A percentile compares a stretch with the other conserved stretches of the same genome.
Conservation (phyloP, 2,329 filamentous ascomycete genomes). For the Cadophora sp. region DNA sequence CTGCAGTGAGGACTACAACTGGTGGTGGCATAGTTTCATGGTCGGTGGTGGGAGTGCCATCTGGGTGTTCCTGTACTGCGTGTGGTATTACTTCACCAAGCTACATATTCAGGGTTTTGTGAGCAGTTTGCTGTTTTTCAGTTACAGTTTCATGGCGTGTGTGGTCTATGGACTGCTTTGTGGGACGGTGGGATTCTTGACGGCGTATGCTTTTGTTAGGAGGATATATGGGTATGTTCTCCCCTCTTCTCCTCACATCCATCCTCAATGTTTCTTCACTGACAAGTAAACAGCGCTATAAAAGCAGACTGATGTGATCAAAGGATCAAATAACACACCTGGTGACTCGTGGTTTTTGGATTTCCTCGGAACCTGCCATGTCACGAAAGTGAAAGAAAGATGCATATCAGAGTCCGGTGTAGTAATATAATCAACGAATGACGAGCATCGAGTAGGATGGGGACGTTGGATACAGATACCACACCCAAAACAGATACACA, state of each 20-base stretch:
- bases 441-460: not conserved
- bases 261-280: constrained; percentile 14
- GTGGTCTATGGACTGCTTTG: constrained; percentile 81
- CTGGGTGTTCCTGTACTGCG: constrained; percentile 84
- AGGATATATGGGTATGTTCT: constrained; percentile 77
- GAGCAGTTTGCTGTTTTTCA: constrained; percentile 82
- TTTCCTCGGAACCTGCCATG: not conserved
- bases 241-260: not conserved
- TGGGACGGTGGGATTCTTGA: constrained; percentile 84
- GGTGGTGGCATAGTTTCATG: constrained; percentile 92
- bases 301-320: constrained; percentile 33
- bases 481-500: no score
- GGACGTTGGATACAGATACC: not conserved
- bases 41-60: constrained; percentile 77
- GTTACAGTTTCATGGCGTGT: constrained; percentile 83
- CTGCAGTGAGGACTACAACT: constrained; percentile 85
- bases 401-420: not conserved
- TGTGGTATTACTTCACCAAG: constrained; percentile 84
- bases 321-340: not conserved
- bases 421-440: not conserved
- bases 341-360: not conserved
- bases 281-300: constrained; percentile 28
- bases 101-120: constrained; percentile 83
- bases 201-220: constrained; percentile 82
- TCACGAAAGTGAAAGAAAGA: not conserved